Evolutionary conservation across 2,329 filamentous ascomycete species (phyloP).

Genomic region (Cercospora sojina): DNA sequence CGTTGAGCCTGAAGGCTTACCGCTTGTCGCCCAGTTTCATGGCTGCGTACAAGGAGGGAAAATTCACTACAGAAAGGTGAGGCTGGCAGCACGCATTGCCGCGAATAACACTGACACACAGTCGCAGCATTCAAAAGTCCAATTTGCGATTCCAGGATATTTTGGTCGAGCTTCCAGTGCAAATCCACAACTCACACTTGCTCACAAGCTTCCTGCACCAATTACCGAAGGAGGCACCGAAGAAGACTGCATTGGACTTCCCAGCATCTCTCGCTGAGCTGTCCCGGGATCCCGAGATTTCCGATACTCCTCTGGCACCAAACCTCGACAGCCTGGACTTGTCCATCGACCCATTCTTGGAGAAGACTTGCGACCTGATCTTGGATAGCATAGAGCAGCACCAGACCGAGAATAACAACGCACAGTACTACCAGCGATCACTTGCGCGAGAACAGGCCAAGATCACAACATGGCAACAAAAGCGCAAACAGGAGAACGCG

Average conservation of each 20-base stretch:
- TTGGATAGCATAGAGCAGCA: conserved; percentile 96
- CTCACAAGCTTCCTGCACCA: conserved; percentile 95
- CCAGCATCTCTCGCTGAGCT: conserved; percentile 78
- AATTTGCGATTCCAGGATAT: conserved; percentile 93
- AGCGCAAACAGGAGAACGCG: conserved; percentile 94
- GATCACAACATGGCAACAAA: conserved; percentile 93
- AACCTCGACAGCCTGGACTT: conserved; percentile 89
- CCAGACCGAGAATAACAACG: conserved; percentile 99
- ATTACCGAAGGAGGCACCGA: conserved; percentile 67
- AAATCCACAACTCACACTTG: conserved; percentile 94
- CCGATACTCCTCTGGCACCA: conserved; percentile 69
- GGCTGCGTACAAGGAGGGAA: conserved; percentile 89
- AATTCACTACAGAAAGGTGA: conserved; percentile 95
- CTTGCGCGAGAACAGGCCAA: conserved; percentile 92
- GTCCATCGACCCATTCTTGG: conserved; percentile 93
- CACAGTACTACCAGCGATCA: conserved; percentile 94
- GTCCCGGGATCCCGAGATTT: conserved; percentile 60
- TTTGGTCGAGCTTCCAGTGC: conserved; percentile 82
- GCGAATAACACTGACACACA: conserved; percentile 26
- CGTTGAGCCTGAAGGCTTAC: conserved; percentile 86
- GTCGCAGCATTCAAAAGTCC: conserved; percentile 80
- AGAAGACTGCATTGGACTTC: conserved; percentile 63
- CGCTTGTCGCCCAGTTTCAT: conserved; percentile 85
- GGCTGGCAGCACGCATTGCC: conserved; percentile 32
- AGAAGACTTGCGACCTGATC: conserved; percentile 96